A percentile compares a stretch with the other conserved stretches of the same genome.
These are phyloP conservation scores for Chaetoscypha palmicola DNA, from an alignment of 2,329 filamentous ascomycete genomes.

Conservation along the genomic window DNA sequence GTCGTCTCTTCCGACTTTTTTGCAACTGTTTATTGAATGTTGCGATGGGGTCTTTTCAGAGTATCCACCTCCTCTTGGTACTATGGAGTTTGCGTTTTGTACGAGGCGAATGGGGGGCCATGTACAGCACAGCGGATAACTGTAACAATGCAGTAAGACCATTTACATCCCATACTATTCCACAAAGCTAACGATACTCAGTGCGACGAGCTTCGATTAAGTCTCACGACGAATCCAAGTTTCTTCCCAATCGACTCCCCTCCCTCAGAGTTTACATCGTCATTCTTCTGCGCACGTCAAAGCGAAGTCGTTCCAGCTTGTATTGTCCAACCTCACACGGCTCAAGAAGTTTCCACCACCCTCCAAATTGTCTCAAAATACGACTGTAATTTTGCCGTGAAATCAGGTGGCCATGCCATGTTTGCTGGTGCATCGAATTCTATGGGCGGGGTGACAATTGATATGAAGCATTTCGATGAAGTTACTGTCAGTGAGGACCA, in stretches of 20 bases:
- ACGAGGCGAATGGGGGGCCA: no score
- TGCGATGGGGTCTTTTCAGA: no score
- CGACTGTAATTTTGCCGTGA: constrained; percentile 22
- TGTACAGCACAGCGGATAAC: no score
- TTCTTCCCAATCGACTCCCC: background rate
- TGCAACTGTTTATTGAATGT: no score
- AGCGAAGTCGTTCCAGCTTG: constrained; percentile 17
- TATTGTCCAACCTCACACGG: constrained; percentile 15
- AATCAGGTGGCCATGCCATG: constrained; percentile 22
- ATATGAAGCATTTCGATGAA: constrained; percentile 32
- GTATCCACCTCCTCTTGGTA: no score
- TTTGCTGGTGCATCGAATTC: constrained; percentile 44
- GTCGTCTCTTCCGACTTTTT: no score
- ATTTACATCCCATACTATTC: no score
- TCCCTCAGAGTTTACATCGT: background rate
- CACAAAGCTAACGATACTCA: no score
- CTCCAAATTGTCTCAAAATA: constrained; percentile 7
- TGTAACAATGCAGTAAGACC: no score
- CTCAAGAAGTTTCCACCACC: constrained; percentile 18
- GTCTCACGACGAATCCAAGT: no score
- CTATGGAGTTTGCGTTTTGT: no score
- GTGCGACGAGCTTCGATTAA: no score
- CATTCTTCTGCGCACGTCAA: background rate
- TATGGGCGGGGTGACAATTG: constrained; percentile 42
- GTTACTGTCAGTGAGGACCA: constrained; percentile 26